phyloP scores from a whole-genome alignment of 2,329 filamentous ascomycete species.

The Paramyrothecium sp. region DNA sequence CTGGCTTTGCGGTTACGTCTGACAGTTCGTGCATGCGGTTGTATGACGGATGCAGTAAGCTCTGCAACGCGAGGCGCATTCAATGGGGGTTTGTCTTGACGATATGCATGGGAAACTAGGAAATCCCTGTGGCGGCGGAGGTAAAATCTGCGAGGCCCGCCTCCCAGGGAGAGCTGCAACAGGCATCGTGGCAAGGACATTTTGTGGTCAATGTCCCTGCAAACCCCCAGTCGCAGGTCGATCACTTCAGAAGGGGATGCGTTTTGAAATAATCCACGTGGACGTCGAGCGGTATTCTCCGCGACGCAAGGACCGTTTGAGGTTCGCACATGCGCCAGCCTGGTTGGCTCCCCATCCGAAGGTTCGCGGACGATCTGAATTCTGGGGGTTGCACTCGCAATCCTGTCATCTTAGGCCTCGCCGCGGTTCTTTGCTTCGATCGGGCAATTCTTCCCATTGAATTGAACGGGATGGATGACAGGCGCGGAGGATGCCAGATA shows the following conservation, averaged over 20 bases:
- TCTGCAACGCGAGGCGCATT: no score
- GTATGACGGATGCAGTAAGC: no score
- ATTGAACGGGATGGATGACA: not conserved
- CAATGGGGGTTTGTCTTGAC: not conserved
- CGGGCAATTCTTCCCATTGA: not conserved
- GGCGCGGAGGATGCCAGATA: not conserved
- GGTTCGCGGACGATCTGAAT: not conserved
- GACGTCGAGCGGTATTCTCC: not conserved
- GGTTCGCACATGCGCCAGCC: not conserved
- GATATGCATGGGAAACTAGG: not conserved
- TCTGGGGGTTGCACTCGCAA: not conserved
- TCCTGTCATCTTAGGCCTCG: not conserved
- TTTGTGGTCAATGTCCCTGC: not conserved
- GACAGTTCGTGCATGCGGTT: no score
- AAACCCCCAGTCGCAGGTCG: not conserved
- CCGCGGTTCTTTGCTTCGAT: not conserved
- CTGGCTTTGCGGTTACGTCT: no score
- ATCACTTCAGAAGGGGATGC: not conserved
- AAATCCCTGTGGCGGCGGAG: not conserved
- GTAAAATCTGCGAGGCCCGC: not conserved
- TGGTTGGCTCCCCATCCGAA: not conserved
- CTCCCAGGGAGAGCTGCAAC: not conserved
- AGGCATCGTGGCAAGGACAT: not conserved
- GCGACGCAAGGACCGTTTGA: not conserved
- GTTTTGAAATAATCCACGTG: not conserved